Base-by-base conservation (phyloP, 2,329 filamentous ascomycete species). In the Dactylellina leptospora region DNA sequence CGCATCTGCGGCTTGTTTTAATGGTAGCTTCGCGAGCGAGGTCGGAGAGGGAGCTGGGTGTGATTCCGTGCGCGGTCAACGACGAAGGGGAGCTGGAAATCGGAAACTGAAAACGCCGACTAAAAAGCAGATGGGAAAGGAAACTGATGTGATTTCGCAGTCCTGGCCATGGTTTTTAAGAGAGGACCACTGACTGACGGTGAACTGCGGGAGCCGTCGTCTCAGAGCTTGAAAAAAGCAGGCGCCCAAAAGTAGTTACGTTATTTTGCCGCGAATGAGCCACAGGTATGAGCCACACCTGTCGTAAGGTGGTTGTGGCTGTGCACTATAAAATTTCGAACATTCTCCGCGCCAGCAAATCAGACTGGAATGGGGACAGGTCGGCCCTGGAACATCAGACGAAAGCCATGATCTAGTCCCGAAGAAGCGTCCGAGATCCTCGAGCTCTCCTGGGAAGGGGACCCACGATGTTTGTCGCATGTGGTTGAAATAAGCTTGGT, bases 1-100 rank as follows among this genome's bases (percentile, higher is more conserved):
- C 92, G 91, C 95, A 99, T 97, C 73, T 79, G 81, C 66, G 51
- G 66, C 44, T 59, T 40, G 58, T 45, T 33, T 30, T 53, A 42
- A 22, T 23, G 59, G 28, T 47, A 47, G 47, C 4, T 22, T 18
- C 33, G 25, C n/a, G 10, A 11, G 42, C 9, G 20, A 25, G n/a
- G 36, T 51, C 25, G 50, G 28, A 22, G 22, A 40, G 44, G 25
- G 27, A 53, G 13, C 42, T 45, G 45, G 51, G 30, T 44, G 38
- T n/a, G 58, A 30, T 5, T 56, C n/a, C n/a, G 8, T 22, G 25
- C 20, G 38, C 36, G 30, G 36, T 30, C 23, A 18, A 47, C 23
- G 13, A 27, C n/a, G 38, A 48, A 33, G 16, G 23, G n/a, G n/a
- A n/a, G n/a, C n/a, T n/a, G n/a, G 38, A 33, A 38, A 33, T 40